phyloP scores from a whole-genome alignment of 2,329 filamentous ascomycete species.

The Amauroascus verrucosus region DNA sequence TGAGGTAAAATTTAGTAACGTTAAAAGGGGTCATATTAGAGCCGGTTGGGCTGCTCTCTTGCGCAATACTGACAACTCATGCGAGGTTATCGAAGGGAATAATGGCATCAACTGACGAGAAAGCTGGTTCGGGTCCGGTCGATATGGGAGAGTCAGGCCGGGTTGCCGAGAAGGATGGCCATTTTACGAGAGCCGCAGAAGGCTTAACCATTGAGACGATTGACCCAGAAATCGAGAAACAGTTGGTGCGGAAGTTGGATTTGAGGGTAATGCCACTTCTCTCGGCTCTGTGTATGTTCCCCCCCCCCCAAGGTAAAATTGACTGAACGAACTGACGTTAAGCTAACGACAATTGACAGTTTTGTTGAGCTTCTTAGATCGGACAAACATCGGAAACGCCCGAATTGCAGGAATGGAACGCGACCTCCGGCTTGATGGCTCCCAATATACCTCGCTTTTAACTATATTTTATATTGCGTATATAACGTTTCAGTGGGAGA shows the following conservation, averaged over 20 bases:
- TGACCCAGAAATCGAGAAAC: constrained; percentile 27
- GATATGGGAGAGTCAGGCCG: neutral
- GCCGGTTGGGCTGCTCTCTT: neutral
- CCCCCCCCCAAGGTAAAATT: neutral
- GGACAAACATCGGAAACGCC: constrained; percentile 44
- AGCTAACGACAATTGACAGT: constrained; percentile 24
- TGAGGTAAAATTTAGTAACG: neutral
- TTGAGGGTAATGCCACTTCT: constrained; percentile 40
- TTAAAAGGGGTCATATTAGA: neutral
- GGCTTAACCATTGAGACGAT: neutral
- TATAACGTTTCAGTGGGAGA: constrained; percentile 34
- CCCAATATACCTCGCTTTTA: constrained; percentile 42
- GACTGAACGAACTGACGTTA: neutral
- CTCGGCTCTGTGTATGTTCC: constrained; percentile 32
- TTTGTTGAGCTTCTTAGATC: constrained; percentile 40
- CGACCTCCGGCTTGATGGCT: constrained; percentile 39
- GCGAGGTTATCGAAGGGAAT: neutral
- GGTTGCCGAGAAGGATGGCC: neutral
- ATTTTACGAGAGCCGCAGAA: neutral
- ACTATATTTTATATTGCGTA: constrained; percentile 47
- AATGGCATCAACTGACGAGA: neutral
- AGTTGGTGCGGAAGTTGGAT: constrained; percentile 41
- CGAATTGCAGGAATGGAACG: constrained; percentile 45
- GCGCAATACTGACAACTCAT: neutral
- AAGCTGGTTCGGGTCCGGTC: neutral